Base-by-base conservation (phyloP, 352 stramenopile species). In the Phytophthora litchii region DNA sequence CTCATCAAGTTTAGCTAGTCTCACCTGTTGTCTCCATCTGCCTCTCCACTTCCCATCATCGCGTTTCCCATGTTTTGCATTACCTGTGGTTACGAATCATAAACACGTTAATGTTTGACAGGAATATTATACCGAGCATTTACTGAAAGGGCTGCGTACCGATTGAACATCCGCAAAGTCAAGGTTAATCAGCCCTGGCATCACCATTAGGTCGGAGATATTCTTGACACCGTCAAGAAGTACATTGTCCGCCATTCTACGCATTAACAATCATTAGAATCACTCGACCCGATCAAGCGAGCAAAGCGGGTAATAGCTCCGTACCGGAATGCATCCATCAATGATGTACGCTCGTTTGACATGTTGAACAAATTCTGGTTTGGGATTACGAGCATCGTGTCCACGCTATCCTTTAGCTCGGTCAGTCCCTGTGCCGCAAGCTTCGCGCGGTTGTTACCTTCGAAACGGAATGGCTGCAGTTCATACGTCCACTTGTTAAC, bases 31-130 rank as follows among this genome's bases (percentile, higher is more conserved):
- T 97, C 94, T 48, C 92, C 94, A 37, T 86, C 77, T 8, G 91
- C 92, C 55, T 94, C 94, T 47, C 94, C 94, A 65, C 96, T 97
- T 58, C 89, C 88, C 86, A 94, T 94, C 83, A 96, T 94, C 44
- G 86, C 86, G 32, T 91, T 92, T 44, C 86, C 86, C 83, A 93
- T 93, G 57, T 86, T 89, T 58, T 86, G 83, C 83, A 95, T 94
- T 50, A 95, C 79, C 79, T 89, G 29, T 8, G 52, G 13, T 38
- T 58, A 36, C 31, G 19, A 44, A 10, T 12, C 11, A 51, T 37
- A 58, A 10, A 45, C 13, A 38, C 3, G 7, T 36, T 4, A 19
- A 34, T 43, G 19, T 38, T 51, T 45, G 29, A n/a, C 3, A n/a
- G 49, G 34, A 14, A 27, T 13, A 19, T 34, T 25, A n/a, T 11